Base-by-base conservation (phyloP, 495 filamentous ascomycete species). In the Daldinia bambusicola region DNA sequence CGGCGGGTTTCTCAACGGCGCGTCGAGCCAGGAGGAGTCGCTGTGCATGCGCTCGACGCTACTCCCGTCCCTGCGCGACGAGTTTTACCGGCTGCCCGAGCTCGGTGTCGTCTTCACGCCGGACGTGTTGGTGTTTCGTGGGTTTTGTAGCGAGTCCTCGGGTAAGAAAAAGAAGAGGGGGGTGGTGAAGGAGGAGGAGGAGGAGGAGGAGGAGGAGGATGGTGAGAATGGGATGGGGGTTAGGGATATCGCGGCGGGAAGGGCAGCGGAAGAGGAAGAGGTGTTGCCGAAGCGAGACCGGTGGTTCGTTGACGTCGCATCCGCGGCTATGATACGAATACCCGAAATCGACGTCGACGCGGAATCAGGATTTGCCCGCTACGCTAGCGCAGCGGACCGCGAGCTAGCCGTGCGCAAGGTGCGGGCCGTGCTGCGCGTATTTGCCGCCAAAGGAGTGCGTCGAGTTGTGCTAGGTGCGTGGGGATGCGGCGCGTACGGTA, bases 401-500 rank as follows among this genome's bases (percentile, higher is more conserved):
- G 82, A 86, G 13, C 55, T 83, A 8, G 89, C 84, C 73, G 79
- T 84, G 63, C 75, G 78, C 13, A 92, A 91, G 74, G 89, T 92
- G 80, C 78, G 85, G 31, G 63, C 84, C n/a, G 83, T 87, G 12
- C 79, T 92, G 58, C 83, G 88, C 9, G 77, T 89, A 22, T 84
- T 89, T 56, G 84, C 76, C 10, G 57, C 77, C 18, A 85, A 86
- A 37, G 82, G 80, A 2, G 84, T 87, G 67, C 74, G 76, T 12
- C 80, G 77, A 69, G 72, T 92, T 10, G 85, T 92, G 22, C 80
- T 93, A 1, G 89, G 90, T 0, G 89, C 90, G 0, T 79, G 91
- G 77, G 91, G 91, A 1, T 92, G 90, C 73, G 90, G 90, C 5
- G 89, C 83, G 0, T 91, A 90, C 75, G 79, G 75, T 0, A 91